Evolutionary conservation across 2,329 filamentous ascomycete genomes (phyloP), one percentile per base, ranked within the genome.

Genomic region (Microdochium trichocladiopsis): DNA sequence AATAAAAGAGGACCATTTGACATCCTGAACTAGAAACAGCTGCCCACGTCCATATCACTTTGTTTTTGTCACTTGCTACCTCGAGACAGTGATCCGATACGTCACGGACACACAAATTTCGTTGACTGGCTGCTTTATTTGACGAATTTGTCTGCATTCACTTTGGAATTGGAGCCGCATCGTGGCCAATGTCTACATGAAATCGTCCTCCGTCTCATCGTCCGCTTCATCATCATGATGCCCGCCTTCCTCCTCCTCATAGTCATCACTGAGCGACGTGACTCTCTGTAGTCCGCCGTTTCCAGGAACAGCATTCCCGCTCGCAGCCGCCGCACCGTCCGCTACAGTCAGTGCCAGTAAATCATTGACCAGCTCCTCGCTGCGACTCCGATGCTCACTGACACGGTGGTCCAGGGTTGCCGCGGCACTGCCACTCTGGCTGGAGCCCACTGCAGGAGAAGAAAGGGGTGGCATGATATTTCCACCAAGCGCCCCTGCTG

Each of bases 331-430:
- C 3, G 4, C 41, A 18, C 41, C 58, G 16, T 63, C 56, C 16
- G 53, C 53, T 14, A 62, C 55, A 14, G 60, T 61, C 28, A 66
- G 52, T 1, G 63, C 61, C 28, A 67, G 56, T 23, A 67, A 60
- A 23, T 66, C 63, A 41, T 65, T 66, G 1, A 67, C 63, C 10
- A 67, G 58, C 52, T 66, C 65, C 51, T 67, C 60, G 47, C 61
- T 62, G 1, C 62, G 62, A 31, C 57, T 65, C 22, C 49, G 22
- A 16, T 50, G 9, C 48, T 49, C 24, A 54, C 45, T 6, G 25
- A 36, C 22, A 11, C 49, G 36, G 10, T 48, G 18, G 21, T 45
- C 25, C 31, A 25, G 9, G 28, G 16, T 12, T 33, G 28, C 33
- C 22, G 22, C n/a, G 47, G 47, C 18, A 11, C 52, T 22, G 25